Evolutionary conservation across 208 protist species (phyloP), one percentile per base, ranked within the genome.

Genomic region (Leishmania arabica): DNA sequence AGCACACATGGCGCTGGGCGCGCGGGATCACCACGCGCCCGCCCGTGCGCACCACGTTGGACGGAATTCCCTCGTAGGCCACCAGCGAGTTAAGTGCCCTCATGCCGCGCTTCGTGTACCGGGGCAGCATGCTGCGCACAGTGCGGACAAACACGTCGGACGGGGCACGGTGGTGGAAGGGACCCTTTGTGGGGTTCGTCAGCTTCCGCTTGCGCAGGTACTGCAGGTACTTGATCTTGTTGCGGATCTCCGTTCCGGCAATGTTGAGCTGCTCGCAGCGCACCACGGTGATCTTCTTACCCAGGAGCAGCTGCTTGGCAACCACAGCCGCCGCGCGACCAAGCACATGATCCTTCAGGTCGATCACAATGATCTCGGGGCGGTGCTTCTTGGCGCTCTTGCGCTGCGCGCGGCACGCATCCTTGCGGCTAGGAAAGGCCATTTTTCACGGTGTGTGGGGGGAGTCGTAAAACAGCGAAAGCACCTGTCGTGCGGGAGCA

Each of bases 51-150:
- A 89, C 89, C 31, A 95, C 77, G 81, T 95, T 96, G 77, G 84
- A 72, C 60, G 94, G 94, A 37, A 97, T 75, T 51, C 94, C 94
- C 89, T 97, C 94, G 87, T 95, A 97, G 58, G 91, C 90, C 9
- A 95, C 86, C 62, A 97, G 90, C 74, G 86, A 84, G 79, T 91
- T 89, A 9, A 97, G 89, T 19, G 94, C 94, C 70, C 47, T 71
- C 90, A 93, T 93, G 19, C 94, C 94, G 75, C 94, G 89, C 92
- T 97, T 97, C 75, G 89, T 93, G 93, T 96, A 95, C 90, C 92
- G 91, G 58, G 99, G 99, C 53, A 99, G 86, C 99, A 99, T 99
- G 84, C 98, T 99, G 85, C 99, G 97, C 84, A 99, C 95, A 49
- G 93, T 90, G 86, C 98, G 95, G 79, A 85, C 89, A 84, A 99